Evolutionary conservation across 768 basidiomycete genomes (phyloP), one percentile per base, ranked within the genome.

Genomic region (Pleurotus pulmonarius): DNA sequence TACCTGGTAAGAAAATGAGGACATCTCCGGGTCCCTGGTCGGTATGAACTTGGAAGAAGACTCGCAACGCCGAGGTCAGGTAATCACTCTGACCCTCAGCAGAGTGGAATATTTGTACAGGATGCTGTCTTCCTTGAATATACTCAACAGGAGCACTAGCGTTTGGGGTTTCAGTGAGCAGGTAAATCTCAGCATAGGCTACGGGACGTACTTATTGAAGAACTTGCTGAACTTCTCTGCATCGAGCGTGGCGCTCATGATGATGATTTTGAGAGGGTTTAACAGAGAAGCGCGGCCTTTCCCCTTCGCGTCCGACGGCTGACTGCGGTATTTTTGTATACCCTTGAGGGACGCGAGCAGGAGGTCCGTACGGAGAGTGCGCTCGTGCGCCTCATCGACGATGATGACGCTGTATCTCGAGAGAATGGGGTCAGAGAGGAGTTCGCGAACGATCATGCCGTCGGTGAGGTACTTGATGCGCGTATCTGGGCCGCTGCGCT

Each of bases 201-300:
- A 37, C 22, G 16, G 22, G 5, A 77, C 90, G 39, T 61, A 96
- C 95, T 85, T 78, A 66, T 85, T 67, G 65, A 90, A 97, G 71
- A 96, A 99, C 26, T 75, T 77, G 71, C 90, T 90, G 69, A 99
- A 98, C 61, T 92, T 93, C 61, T 95, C 88, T 0, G 95, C 95
- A 65, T 99, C 95, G 37, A 99, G 79, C 5, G 97, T 98, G 3
- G 97, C 97, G 69, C 92, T 94, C 97, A 99, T 99, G 61, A 99
- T 82, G 18, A 99, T 82, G 39, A 99, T 81, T 69, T 95, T 98
- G 58, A 99, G 80, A 13, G 89, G 87, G 58, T 84, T 85, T 2
- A 76, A 64, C 41, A 48, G 18, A 4, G 45, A 49, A 9, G 56
- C 24, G 4, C 49, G 38, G n/a, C 71, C 74, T 61, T 83, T 86